Evolutionary conservation across 1,284 basidiomycete genomes (phyloP).

Genomic region (Pseudozyma sp.): DNA sequence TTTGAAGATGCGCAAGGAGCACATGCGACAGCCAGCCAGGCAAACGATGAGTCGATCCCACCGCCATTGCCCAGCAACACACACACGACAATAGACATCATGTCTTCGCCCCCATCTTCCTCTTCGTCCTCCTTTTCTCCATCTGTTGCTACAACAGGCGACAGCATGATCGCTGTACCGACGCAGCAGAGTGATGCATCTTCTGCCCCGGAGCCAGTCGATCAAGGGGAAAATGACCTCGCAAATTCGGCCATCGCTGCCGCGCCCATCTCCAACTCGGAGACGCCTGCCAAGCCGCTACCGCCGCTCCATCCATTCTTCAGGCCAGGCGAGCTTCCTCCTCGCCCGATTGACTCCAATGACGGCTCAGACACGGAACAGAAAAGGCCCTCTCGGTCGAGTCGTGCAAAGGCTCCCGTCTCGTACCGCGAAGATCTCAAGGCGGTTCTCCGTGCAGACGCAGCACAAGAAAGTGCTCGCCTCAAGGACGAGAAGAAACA

Average conservation of each 20-base stretch:
- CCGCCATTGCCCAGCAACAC: background rate
- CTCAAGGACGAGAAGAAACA: constrained; percentile 22
- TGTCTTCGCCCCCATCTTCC: constrained; percentile 2
- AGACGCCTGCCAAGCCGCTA: constrained; percentile 4
- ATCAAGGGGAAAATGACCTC: background rate
- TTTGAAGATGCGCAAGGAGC: constrained; percentile 9
- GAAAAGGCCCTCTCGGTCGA: constrained; percentile 23
- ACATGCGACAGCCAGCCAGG: background rate
- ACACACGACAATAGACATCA: background rate
- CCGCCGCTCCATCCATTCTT: constrained; percentile 35
- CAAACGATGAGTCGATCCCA: constrained; percentile 8
- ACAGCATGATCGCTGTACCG: background rate
- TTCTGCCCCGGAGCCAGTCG: background rate
- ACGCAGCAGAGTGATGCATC: constrained; percentile 12
- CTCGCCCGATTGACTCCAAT: constrained; percentile 3
- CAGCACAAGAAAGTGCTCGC: constrained; percentile 24
- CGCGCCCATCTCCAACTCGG: background rate
- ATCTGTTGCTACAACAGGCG: constrained; percentile 2
- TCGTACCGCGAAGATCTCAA: constrained; percentile 50
- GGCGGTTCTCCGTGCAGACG: constrained; percentile 44
- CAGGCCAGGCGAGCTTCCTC: constrained; percentile 1
- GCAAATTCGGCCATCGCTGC: background rate
- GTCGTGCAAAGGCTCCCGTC: constrained; percentile 23
- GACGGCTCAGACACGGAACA: constrained; percentile 7
- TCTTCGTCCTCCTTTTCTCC: constrained; percentile 4